Evolutionary conservation across 805 yeast species (phyloP), one percentile per base, ranked within the genome.

Genomic region (Wickerhamiella kazuoi): DNA sequence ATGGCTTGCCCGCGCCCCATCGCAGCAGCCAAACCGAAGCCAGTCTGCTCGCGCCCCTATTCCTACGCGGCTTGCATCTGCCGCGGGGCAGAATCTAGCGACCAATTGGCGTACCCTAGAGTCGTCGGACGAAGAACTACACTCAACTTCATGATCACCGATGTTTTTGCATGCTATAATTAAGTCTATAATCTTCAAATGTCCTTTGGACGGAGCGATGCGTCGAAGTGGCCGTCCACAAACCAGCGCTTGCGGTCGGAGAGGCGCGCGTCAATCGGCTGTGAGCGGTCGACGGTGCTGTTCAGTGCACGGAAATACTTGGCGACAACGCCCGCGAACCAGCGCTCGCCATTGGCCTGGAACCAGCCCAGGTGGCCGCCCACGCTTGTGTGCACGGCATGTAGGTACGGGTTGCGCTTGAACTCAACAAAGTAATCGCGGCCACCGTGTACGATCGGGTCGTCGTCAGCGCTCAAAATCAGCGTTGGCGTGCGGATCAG

Each of bases 331-430:
- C 62, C 59, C 3, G 71, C 57, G 46, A 67, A 72, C 93, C 93
- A 82, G 49, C 83, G 69, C 32, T 64, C 62, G 20, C 79, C 78
- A 20, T 65, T 60, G 36, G 63, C 57, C 46, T 68, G 64, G 44
- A 73, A 81, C 77, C 78, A 81, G n/a, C 81, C 90, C 39, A 81
- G 65, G 56, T 81, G 94, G 1, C 93, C 93, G 5, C 94, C 94
- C 38, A 69, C 63, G 32, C 68, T 64, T 5, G 86, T 76, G 42
- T 73, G 68, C 4, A 74, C 63, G 50, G 76, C 47, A 34, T 69
- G 58, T 26, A 72, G 57, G 51, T 68, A 72, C 1, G 93, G 90
- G 50, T 79, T 79, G 23, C 52, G 46, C 30, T 50, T 45, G 17
- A 70, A 65, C 43, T 74, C 76, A 14, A 51, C 52, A 29, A 54